A percentile compares a stretch with the other conserved stretches of the same genome.
Evolutionary conservation across 805 yeast species (phyloP).

Genomic region (Hermanozyma aechmeae): DNA sequence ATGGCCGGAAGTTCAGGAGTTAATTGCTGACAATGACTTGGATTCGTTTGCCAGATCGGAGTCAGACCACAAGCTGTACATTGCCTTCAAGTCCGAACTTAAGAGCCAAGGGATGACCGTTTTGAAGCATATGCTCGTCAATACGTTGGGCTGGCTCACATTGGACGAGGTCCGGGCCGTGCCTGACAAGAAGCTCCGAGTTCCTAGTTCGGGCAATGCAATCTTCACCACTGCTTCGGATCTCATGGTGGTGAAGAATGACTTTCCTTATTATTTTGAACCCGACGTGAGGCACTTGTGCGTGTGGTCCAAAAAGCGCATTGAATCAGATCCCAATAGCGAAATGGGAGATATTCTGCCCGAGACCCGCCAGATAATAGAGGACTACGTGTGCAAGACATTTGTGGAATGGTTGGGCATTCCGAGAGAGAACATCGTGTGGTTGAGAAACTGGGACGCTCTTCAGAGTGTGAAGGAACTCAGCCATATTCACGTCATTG

Average conservation of each 20-base stretch:
- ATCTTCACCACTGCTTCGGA: constrained; percentile 36
- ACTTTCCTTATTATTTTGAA: constrained; percentile 60
- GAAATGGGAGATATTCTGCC: constrained; percentile 42
- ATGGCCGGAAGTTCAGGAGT: constrained; percentile 35
- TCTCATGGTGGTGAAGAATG: constrained; percentile 41
- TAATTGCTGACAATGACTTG: constrained; percentile 33
- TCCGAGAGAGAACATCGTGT: constrained; percentile 31
- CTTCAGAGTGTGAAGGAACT: constrained; percentile 59
- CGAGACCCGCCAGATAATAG: constrained; percentile 31
- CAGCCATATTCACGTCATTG: constrained; percentile 62
- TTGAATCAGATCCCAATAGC: constrained; percentile 43
- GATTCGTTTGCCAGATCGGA: constrained; percentile 41
- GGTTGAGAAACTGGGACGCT: constrained; percentile 69
- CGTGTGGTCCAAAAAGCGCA: constrained; percentile 55
- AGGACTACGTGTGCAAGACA: constrained; percentile 37
- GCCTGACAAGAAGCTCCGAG: constrained; percentile 11
- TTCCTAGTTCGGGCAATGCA: constrained; percentile 22
- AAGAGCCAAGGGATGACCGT: constrained; percentile 26
- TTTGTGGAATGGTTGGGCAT: constrained; percentile 37
- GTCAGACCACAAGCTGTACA: constrained; percentile 34
- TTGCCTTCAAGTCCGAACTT: constrained; percentile 34
- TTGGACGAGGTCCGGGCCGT: constrained; percentile 12
- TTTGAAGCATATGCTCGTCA: constrained; percentile 38
- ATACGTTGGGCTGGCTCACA: constrained; percentile 44
- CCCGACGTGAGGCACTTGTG: constrained; percentile 46